Percentiles rank a stretch among this genome's conserved stretches.
Conservation (phyloP, 2,329 filamentous ascomycete species). For the Penicillium sp. region DNA sequence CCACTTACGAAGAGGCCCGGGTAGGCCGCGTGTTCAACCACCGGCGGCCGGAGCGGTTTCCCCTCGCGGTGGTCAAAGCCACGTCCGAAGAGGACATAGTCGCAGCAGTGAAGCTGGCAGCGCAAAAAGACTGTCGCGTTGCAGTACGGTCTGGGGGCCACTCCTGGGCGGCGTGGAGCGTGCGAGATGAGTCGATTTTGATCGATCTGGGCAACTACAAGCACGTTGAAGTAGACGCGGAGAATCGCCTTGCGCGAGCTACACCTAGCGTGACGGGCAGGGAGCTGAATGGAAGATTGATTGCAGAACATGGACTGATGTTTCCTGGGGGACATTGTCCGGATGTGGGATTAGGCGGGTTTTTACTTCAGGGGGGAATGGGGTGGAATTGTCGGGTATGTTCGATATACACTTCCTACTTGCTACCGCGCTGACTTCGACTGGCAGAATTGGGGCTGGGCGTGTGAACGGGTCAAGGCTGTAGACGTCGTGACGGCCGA, state of each 20-base stretch:
- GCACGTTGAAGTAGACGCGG: background rate
- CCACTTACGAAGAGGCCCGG: constrained; percentile 30
- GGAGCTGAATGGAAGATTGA: background rate
- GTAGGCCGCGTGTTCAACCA: constrained; percentile 41
- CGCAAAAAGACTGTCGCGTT: constrained; percentile 28
- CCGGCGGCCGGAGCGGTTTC: constrained; percentile 34
- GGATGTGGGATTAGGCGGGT: background rate
- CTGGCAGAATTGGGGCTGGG: constrained; percentile 38
- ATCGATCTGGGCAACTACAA: constrained; percentile 10
- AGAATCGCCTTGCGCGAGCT: background rate
- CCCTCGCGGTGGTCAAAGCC: constrained; percentile 38
- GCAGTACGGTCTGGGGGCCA: constrained; percentile 47
- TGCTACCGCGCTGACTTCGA: background rate
- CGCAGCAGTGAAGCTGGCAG: constrained; percentile 35
- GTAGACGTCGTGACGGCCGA: constrained; percentile 47
- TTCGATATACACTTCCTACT: background rate
- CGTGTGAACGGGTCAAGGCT: constrained; percentile 42
- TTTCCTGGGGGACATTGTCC: constrained; percentile 1
- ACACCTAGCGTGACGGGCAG: background rate
- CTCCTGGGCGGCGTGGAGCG: constrained; percentile 36
- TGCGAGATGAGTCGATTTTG: constrained; percentile 2
- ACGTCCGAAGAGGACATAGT: constrained; percentile 29
- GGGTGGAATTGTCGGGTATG: constrained; percentile 1
- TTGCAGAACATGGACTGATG: background rate
- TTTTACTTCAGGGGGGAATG: background rate